phyloP scores from a whole-genome alignment of 768 basidiomycete species.

The Boletus barrowsii region DNA sequence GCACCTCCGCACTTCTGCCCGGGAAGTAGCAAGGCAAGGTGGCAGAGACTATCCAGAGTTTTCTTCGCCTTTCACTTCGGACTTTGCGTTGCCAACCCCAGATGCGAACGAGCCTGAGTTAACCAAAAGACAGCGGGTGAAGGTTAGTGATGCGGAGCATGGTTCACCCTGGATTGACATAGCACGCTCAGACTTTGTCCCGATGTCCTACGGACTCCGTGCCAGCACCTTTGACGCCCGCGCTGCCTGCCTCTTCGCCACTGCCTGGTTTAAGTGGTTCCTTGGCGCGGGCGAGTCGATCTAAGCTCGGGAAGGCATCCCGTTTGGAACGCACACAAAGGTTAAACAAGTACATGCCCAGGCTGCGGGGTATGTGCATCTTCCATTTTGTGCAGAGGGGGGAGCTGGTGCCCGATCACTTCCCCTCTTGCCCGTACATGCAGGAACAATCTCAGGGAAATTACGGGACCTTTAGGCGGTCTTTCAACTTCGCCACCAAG shows the following conservation, averaged over 20 bases:
- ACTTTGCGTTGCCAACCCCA: not conserved
- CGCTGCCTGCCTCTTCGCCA: not conserved
- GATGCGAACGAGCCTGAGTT: not conserved
- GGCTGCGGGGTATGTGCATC: not conserved
- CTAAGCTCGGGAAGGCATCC: not conserved
- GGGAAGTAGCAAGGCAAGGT: not conserved
- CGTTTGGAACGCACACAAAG: not conserved
- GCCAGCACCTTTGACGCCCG: not conserved
- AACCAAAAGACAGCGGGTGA: not conserved
- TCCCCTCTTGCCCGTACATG: not conserved
- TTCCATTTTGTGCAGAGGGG: not conserved
- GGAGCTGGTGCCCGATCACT: not conserved
- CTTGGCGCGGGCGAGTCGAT: not conserved
- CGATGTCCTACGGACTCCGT: not conserved
- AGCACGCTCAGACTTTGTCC: not conserved
- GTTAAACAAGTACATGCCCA: conserved; percentile 1
- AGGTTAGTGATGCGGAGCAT: not conserved
- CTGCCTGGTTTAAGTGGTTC: not conserved
- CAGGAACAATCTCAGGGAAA: not conserved
- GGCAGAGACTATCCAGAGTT: not conserved
- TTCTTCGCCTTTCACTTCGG: not conserved
- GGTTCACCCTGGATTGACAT: not conserved
- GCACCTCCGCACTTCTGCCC: not conserved
- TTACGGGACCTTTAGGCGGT: not conserved
- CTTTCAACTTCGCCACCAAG: not conserved